phyloP scores from a whole-genome alignment of 176 grass and related monocot genomes.

The Aegilops speltoides region DNA sequence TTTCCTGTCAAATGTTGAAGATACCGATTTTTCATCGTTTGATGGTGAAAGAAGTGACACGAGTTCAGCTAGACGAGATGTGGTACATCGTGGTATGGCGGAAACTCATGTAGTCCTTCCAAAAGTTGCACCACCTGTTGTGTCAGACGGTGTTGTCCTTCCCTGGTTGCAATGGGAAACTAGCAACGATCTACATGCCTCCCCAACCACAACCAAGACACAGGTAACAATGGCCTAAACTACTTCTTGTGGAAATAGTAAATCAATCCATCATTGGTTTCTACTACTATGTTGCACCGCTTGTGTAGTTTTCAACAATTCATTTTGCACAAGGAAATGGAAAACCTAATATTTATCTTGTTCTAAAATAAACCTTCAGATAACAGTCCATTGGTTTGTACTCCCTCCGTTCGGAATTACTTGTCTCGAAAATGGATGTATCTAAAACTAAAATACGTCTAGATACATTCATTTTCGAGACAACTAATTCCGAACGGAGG shows the following conservation, averaged over 20 bases:
- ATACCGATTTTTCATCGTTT: slow-evolving; percentile 96
- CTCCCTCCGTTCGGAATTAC: too few species aligned
- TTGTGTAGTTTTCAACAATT: background rate
- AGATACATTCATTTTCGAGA: too few species aligned
- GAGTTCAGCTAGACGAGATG: slow-evolving; percentile 54
- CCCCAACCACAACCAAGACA: slow-evolving; percentile 56
- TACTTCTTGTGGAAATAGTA: background rate
- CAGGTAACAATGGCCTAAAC: slow-evolving; percentile 30
- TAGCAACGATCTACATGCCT: slow-evolving; percentile 46
- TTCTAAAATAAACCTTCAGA: too few species aligned
- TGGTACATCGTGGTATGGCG: slow-evolving; percentile 9
- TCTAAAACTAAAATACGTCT: too few species aligned
- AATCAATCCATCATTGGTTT: background rate
- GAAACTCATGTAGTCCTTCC: slow-evolving; percentile 48
- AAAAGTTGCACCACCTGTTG: slow-evolving; percentile 42
- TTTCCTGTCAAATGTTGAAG: slow-evolving; percentile 95
- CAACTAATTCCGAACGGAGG: too few species aligned
- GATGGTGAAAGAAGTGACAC: slow-evolving; percentile 90
- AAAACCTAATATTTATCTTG: background rate
- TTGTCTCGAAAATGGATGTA: too few species aligned
- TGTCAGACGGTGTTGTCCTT: slow-evolving; percentile 82
- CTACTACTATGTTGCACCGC: background rate
- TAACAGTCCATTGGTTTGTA: background rate
- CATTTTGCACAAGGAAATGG: background rate
- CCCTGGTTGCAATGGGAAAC: slow-evolving; percentile 99